These are phyloP conservation scores for Leishmania martiniquensis DNA, from an alignment of 208 protist genomes.

Conservation along the genomic window DNA sequence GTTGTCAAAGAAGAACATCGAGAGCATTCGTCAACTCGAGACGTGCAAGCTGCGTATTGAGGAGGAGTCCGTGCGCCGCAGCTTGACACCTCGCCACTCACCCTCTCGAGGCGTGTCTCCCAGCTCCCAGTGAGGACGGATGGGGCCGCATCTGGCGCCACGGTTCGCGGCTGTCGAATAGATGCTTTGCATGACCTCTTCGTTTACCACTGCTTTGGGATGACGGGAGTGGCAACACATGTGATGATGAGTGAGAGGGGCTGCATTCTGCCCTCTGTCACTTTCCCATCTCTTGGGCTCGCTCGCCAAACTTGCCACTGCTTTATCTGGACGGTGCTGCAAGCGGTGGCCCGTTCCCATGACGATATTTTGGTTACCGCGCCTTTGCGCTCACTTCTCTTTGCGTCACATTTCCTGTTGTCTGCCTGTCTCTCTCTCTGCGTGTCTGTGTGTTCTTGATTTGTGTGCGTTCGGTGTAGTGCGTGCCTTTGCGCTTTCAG, in stretches of 20 bases:
- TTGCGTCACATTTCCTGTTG: too few species aligned
- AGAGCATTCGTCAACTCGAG: constrained; percentile 77
- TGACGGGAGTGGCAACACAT: background rate
- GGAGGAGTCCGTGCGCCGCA: constrained; percentile 60
- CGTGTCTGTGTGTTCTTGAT: background rate
- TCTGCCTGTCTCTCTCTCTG: background rate
- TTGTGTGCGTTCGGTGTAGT: constrained; percentile 1
- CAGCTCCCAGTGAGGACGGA: constrained; percentile 8
- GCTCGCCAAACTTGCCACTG: too few species aligned
- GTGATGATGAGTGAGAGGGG: background rate
- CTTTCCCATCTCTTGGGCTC: background rate
- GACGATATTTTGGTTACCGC: background rate
- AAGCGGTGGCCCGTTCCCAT: background rate
- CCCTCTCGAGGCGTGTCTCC: constrained; percentile 28
- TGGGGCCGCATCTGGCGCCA: background rate
- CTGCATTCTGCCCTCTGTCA: background rate
- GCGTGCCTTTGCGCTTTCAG: background rate
- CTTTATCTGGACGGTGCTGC: background rate
- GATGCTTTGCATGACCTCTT: too few species aligned
- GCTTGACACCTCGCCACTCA: constrained; percentile 31
- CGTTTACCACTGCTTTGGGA: background rate
- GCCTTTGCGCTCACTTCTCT: background rate
- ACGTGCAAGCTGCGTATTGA: constrained; percentile 43
- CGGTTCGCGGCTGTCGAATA: background rate
- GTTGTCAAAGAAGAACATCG: constrained; percentile 55